Percentiles rank a stretch among this genome's conserved stretches.
Evolutionary conservation across 73 alveolate species (phyloP).

Genomic region (Loxodes magnus): DNA sequence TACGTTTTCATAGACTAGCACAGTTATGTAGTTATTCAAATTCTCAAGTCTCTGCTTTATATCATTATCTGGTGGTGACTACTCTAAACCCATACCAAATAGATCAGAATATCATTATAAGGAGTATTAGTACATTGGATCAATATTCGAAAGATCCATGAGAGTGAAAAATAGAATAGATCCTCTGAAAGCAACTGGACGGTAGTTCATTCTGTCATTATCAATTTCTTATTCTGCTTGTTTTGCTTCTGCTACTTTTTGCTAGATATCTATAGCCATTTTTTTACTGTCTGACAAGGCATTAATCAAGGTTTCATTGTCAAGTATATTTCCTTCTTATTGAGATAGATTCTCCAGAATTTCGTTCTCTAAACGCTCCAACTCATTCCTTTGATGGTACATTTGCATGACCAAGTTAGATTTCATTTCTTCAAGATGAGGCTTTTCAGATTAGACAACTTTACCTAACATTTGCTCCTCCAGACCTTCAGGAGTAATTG

Average conservation of each 20-base stretch:
- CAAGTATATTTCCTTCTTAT: slow-evolving; percentile 82
- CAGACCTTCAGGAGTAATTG: slow-evolving; percentile 99
- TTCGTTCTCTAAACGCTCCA: slow-evolving; percentile 90
- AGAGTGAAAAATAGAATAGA: slow-evolving; percentile 96
- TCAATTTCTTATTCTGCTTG: slow-evolving; percentile 93
- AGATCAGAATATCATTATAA: slow-evolving; percentile 98
- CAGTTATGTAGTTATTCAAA: slow-evolving; percentile 91
- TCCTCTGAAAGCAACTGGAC: slow-evolving; percentile 99
- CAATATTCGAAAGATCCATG: slow-evolving; percentile 92
- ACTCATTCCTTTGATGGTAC: slow-evolving; percentile 64
- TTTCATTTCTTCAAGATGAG: slow-evolving; percentile 67
- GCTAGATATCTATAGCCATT: slow-evolving; percentile 90
- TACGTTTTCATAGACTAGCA: slow-evolving; percentile 93
- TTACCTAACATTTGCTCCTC: slow-evolving; percentile 98
- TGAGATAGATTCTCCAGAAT: slow-evolving; percentile 83
- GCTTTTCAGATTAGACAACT: slow-evolving; percentile 95
- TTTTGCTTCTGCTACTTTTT: slow-evolving; percentile 91
- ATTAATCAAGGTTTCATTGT: slow-evolving; percentile 89
- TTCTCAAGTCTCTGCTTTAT: slow-evolving; percentile 82
- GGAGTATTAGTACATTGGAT: slow-evolving; percentile 98
- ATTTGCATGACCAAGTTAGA: slow-evolving; percentile 49
- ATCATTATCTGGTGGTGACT: slow-evolving; percentile 90
- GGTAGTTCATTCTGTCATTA: slow-evolving; percentile 93
- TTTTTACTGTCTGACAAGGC: slow-evolving; percentile 88
- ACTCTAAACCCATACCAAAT: slow-evolving; percentile 94